Percentiles rank a stretch among this genome's conserved stretches.
Conservation (phyloP, 2,329 filamentous ascomycete species). For the Aspergillus aculeatinus region DNA sequence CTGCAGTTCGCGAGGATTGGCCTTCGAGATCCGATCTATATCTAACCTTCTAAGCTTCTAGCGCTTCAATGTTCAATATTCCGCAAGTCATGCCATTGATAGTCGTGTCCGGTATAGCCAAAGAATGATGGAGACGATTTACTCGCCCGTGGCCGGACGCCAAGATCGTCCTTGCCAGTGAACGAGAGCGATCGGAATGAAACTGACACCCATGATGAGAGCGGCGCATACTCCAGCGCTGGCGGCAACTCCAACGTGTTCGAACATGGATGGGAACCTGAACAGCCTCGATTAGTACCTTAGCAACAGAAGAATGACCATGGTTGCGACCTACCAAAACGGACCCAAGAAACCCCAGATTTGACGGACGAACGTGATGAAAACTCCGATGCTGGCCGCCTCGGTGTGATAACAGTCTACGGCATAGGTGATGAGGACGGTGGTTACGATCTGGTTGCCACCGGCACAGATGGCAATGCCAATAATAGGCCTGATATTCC, state of each 20-base stretch:
- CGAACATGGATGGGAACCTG: slow-evolving; percentile 39
- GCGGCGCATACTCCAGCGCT: slow-evolving; percentile 33
- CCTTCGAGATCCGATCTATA: not conserved
- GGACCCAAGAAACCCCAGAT: slow-evolving; percentile 41
- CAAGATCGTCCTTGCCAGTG: slow-evolving; percentile 28
- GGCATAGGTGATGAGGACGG: slow-evolving; percentile 60
- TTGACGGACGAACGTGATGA: slow-evolving; percentile 57
- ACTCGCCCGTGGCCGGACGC: slow-evolving; percentile 19
- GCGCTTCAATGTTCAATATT: not conserved
- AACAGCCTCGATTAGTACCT: slow-evolving; percentile 15
- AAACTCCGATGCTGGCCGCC: slow-evolving; percentile 59
- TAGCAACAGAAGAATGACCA: not conserved
- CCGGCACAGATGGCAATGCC: slow-evolving; percentile 55
- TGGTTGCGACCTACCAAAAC: slow-evolving; percentile 34
- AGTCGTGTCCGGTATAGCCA: not conserved
- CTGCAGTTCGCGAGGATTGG: not conserved
- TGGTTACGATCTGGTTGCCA: slow-evolving; percentile 64
- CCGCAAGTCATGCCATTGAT: not conserved
- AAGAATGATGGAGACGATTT: not conserved
- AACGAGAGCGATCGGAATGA: slow-evolving; percentile 33
- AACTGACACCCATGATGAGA: slow-evolving; percentile 32
- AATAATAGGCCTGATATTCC: slow-evolving; percentile 58
- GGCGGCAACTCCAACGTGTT: slow-evolving; percentile 32
- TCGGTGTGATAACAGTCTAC: slow-evolving; percentile 60
- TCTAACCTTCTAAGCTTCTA: not conserved